Evolutionary conservation across 2,329 filamentous ascomycete genomes (phyloP), one percentile per base, ranked within the genome.

Genomic region (Aspergillus costaricaensis): DNA sequence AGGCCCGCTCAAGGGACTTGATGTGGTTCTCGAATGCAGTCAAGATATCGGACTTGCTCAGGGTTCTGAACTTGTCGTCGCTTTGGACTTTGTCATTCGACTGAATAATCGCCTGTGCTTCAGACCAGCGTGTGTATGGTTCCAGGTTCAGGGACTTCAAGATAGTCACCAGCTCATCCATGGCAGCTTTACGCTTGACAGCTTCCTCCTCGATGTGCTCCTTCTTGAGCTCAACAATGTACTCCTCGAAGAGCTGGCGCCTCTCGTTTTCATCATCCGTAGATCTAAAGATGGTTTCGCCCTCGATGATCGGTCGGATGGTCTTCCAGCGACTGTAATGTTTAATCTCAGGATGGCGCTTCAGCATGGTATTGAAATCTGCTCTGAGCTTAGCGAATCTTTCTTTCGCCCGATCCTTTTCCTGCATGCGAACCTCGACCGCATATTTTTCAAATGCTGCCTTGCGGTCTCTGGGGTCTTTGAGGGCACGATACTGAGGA

Each of bases 311-410:
- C 9, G 92, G 92, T 53, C 91, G 88, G 56, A 94, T 95, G 15
- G 92, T 97, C 84, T 92, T 96, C 95, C 95, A 99, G 63, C 92
- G 90, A 44, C 94, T 97, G 77, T 96, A 97, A 76, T 97, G 88
- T 77, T 93, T 95, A 77, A 99, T 98, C 77, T 99, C 95, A 62
- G 93, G 92, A 76, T 99, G 94, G 67, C 92, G 93, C 78, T 90
- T 92, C 67, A 99, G 85, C 95, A 99, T 99, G 58, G 89, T 93
- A 68, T 90, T 90, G 77, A 99, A 99, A 82, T 98, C 95, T 76
- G 91, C 85, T 71, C 92, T 91, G 72, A 98, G 84, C 81, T 97
- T 98, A 69, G 91, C 85, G 76, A 96, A 84, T 74, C 95, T 89
- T 79, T 98, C 94, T 78, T 96, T 94, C 73, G 93, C 93, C 68